Base-by-base conservation (phyloP, 306 rosid genomes). In the Vicia sativa region DNA sequence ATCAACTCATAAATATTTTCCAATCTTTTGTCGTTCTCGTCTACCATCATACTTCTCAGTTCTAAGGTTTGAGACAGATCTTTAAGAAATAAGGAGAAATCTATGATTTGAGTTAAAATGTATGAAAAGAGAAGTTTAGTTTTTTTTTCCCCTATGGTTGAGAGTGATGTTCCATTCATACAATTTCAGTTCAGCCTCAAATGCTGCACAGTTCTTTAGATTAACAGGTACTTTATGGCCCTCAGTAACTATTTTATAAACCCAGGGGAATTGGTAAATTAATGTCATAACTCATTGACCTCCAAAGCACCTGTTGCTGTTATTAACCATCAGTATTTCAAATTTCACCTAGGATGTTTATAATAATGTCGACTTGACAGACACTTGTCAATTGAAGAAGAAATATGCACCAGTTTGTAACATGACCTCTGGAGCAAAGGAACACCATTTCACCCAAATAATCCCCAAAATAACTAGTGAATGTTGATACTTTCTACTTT, bases 51-150 rank as follows among this genome's bases (percentile, higher is more conserved):
- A n/a, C 50, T 60, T 44, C 16, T 70, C 16, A 16, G 37, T 13
- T 44, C n/a, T 44, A 55, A 21, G 18, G 31, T 58, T 58, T 70
- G 37, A 59, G 39, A 29, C 4, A 43, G 45, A 70, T 16, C 58
- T 55, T 42, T 29, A 57, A 43, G 23, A 21, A 21, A 21, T 3
- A 26, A 1, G 16, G 2, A 15, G 43, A 46, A 28, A 29, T 28
- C 45, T 16, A 62, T 6, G 57, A 10, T 68, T 68, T 21, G 23
- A 21, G 23, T 21, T 21, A 21, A 21, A 21, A 21, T 21, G 23
- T 21, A 21, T 21, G 23, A 21, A 21, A 21, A 21, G 23, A 21
- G 23, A 21, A 21, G 23, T 21, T 21, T 21, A 21, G 23, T 21
- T 21, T 21, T 21, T 21, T 21, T 21, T 21, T 2, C 23, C 23